phyloP scores from a whole-genome alignment of 2,329 filamentous ascomycete genomes.

The Ceratocystiopsis brevicomis region DNA sequence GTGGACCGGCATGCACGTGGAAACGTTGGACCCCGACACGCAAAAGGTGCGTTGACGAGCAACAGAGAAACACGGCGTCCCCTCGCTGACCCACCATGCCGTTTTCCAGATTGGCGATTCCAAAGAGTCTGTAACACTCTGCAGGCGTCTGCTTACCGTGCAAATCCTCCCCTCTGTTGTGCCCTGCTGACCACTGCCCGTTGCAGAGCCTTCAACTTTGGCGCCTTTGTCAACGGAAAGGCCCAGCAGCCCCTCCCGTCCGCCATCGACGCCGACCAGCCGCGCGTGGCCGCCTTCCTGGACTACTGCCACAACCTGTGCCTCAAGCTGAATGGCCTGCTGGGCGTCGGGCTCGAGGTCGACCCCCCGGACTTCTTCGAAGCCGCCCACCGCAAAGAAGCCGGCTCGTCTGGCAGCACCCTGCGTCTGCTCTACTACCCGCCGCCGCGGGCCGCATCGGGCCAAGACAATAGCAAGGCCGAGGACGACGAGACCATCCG shows the following conservation, averaged over 20 bases:
- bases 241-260: slow-evolving; percentile 60
- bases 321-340: slow-evolving; percentile 51
- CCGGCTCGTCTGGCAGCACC: slow-evolving; percentile 34
- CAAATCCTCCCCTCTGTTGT: slow-evolving; percentile 7
- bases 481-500: slow-evolving; percentile 41
- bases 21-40: slow-evolving; percentile 68
- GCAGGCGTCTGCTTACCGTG: background rate
- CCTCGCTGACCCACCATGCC: background rate
- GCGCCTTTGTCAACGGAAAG: slow-evolving; percentile 49
- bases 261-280: slow-evolving; percentile 38
- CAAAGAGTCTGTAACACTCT: slow-evolving; percentile 46
- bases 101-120: slow-evolving; percentile 55
- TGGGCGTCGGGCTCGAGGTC: slow-evolving; percentile 56
- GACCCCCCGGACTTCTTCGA: slow-evolving; percentile 34
- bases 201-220: slow-evolving; percentile 75
- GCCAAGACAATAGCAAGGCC: slow-evolving; percentile 14
- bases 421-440: slow-evolving; percentile 60
- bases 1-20: slow-evolving; percentile 74
- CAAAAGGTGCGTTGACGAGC: slow-evolving; percentile 38
- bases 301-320: slow-evolving; percentile 54
- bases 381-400: slow-evolving; percentile 25
- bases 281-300: slow-evolving; percentile 47
- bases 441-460: slow-evolving; percentile 21
- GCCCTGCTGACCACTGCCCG: background rate
- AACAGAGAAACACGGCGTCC: slow-evolving; percentile 7